These are phyloP conservation scores for Tuber aestivum DNA, from an alignment of 495 filamentous ascomycete genomes.

Conservation along the genomic window DNA sequence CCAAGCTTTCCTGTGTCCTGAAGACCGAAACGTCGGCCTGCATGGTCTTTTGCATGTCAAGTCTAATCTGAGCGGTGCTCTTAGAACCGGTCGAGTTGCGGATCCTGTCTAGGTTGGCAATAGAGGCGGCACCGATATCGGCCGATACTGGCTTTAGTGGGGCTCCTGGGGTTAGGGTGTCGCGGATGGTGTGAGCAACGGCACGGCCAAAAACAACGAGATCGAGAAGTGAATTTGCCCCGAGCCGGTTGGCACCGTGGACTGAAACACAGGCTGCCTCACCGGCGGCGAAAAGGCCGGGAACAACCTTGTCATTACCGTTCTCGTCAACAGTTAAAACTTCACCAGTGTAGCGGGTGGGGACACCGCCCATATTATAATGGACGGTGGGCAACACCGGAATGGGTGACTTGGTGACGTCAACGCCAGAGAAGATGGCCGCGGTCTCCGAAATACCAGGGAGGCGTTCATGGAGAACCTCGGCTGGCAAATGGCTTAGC, in stretches of 20 bases:
- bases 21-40: constrained; percentile 95
- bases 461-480: constrained; percentile 89
- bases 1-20: constrained; percentile 83
- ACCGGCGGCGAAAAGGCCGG: constrained; percentile 91
- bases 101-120: constrained; percentile 77
- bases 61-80: constrained; percentile 76
- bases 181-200: constrained; percentile 90
- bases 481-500: constrained; percentile 83
- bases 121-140: constrained; percentile 79
- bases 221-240: constrained; percentile 96
- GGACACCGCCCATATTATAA: constrained; percentile 99
- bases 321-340: constrained; percentile 75
- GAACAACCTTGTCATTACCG: constrained; percentile 87
- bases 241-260: constrained; percentile 94
- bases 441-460: constrained; percentile 98
- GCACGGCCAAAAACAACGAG: constrained; percentile 95
- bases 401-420: constrained; percentile 93
- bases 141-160: constrained; percentile 68
- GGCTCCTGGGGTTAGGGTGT: constrained; percentile 74
- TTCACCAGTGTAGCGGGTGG: constrained; percentile 93
- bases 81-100: constrained; percentile 78
- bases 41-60: constrained; percentile 96
- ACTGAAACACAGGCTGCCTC: constrained; percentile 96
- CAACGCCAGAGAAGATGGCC: constrained; percentile 91
- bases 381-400: constrained; percentile 95